phyloP scores from a whole-genome alignment of 352 stramenopile genomes.

The Globisporangium splendens region DNA sequence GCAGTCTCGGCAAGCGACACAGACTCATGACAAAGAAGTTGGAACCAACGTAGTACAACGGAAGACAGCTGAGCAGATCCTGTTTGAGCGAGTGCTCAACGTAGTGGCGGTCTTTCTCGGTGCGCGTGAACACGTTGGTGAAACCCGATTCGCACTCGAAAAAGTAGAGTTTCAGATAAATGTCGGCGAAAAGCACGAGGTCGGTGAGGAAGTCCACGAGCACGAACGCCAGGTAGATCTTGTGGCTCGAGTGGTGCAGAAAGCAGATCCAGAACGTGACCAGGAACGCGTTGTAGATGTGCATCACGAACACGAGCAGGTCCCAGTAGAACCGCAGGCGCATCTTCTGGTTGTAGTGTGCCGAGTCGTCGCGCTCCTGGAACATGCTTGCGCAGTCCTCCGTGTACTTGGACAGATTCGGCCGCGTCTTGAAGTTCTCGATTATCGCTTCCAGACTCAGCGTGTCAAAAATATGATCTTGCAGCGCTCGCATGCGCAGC shows the following conservation, averaged over 20 bases:
- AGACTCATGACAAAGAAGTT: slow-evolving; percentile 55
- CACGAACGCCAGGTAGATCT: slow-evolving; percentile 20
- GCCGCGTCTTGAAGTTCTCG: slow-evolving; percentile 39
- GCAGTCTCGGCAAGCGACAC: slow-evolving; percentile 49
- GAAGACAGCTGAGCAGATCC: slow-evolving; percentile 45
- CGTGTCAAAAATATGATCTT: slow-evolving; percentile 47
- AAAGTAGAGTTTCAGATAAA: slow-evolving; percentile 75
- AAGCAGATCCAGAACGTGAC: slow-evolving; percentile 76
- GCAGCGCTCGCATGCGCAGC: slow-evolving; percentile 32
- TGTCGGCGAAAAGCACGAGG: slow-evolving; percentile 34
- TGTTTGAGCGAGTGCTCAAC: slow-evolving; percentile 27
- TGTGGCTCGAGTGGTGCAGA: slow-evolving; percentile 25
- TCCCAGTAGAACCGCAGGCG: slow-evolving; percentile 65
- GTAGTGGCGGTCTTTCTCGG: slow-evolving; percentile 44
- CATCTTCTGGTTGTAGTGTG: slow-evolving; percentile 45
- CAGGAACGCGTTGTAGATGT: slow-evolving; percentile 63
- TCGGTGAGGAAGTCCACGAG: slow-evolving; percentile 44
- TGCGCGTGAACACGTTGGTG: slow-evolving; percentile 44
- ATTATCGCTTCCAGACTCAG: slow-evolving; percentile 44
- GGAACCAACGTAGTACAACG: slow-evolving; percentile 62
- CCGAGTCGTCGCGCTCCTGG: slow-evolving; percentile 40
- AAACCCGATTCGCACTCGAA: slow-evolving; percentile 66
- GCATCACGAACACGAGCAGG: slow-evolving; percentile 40
- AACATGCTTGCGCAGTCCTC: slow-evolving; percentile 65
- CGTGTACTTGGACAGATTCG: slow-evolving; percentile 42